phyloP scores from a whole-genome alignment of 148 eudicot genomes.

The Rhododendron williamsianum region DNA sequence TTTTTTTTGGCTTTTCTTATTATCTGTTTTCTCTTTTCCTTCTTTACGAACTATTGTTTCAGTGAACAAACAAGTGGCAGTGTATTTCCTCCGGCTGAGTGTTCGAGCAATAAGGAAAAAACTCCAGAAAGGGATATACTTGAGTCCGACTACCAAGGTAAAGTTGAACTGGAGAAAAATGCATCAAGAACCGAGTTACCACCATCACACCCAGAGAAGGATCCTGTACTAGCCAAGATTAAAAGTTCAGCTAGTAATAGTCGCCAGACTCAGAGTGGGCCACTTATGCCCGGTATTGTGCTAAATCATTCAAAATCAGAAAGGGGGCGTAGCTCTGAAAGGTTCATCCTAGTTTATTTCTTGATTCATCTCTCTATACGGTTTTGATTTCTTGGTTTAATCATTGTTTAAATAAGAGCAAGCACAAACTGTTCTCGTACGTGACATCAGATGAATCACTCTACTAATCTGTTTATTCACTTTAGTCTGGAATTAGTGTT shows the following conservation, averaged over 20 bases:
- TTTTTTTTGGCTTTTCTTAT: background rate
- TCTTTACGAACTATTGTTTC: constrained; percentile 14
- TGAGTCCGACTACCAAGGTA: constrained; percentile 34
- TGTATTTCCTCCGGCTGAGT: constrained; percentile 27
- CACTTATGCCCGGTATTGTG: constrained; percentile 68
- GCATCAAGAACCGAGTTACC: constrained; percentile 39
- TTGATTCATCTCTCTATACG: background rate
- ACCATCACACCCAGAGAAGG: constrained; percentile 42
- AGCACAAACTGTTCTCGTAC: background rate
- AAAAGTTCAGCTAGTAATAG: constrained; percentile 41
- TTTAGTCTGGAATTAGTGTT: background rate
- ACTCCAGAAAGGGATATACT: constrained; percentile 29
- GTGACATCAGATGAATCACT: background rate
- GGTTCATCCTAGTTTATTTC: constrained; percentile 34
- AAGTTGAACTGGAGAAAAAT: constrained; percentile 33
- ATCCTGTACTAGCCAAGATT: constrained; percentile 35
- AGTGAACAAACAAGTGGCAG: constrained; percentile 44
- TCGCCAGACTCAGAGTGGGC: constrained; percentile 82
- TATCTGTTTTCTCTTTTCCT: background rate
- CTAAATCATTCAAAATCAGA: constrained; percentile 61
- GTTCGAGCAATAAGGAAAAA: constrained; percentile 33
- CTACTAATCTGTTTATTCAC: background rate
- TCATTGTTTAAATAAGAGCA: background rate
- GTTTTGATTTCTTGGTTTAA: background rate
- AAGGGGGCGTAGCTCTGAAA: constrained; percentile 53